These are phyloP conservation scores for Sophora flavescens DNA, from an alignment of 306 rosid species.

Conservation along the genomic window DNA sequence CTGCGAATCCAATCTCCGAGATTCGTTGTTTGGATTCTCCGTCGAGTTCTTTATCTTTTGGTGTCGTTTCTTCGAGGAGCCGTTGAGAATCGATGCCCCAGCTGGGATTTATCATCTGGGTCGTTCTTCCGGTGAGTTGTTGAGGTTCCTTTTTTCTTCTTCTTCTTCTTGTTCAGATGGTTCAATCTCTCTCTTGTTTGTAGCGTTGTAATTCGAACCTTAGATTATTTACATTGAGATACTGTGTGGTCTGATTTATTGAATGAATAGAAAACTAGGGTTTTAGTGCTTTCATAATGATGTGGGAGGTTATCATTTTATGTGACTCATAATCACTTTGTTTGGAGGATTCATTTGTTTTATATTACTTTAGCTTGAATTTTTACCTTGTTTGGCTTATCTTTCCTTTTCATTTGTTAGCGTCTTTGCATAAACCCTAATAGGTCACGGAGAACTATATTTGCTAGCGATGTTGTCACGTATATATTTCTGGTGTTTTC, in stretches of 20 bases:
- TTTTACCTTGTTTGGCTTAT: conserved; percentile 15
- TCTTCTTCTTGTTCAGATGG: conserved; percentile 10
- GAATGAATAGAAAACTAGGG: conserved; percentile 56
- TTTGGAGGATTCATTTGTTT: conserved; percentile 2
- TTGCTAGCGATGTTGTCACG: conserved; percentile 33
- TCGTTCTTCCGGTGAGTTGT: background rate
- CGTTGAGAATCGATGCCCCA: conserved; percentile 49
- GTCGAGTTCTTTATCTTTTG: conserved; percentile 20
- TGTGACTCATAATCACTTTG: conserved; percentile 40
- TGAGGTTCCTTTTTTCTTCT: background rate
- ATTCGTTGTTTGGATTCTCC: conserved; percentile 25
- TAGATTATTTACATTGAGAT: conserved; percentile 22
- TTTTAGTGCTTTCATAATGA: conserved; percentile 40
- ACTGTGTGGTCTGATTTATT: conserved; percentile 17
- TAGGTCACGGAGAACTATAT: background rate
- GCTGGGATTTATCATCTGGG: background rate
- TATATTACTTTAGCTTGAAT: background rate
- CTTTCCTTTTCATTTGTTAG: conserved; percentile 21
- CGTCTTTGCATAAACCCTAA: conserved; percentile 51
- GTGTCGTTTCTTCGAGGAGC: conserved; percentile 42
- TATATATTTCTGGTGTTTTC: conserved; percentile 10
- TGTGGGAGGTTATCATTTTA: conserved; percentile 43
- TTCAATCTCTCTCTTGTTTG: background rate
- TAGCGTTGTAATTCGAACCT: conserved; percentile 19
- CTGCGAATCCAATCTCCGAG: conserved; percentile 49